Evolutionary conservation across 2,329 filamentous ascomycete genomes (phyloP).

Genomic region (Myriosclerotinia duriaeana): DNA sequence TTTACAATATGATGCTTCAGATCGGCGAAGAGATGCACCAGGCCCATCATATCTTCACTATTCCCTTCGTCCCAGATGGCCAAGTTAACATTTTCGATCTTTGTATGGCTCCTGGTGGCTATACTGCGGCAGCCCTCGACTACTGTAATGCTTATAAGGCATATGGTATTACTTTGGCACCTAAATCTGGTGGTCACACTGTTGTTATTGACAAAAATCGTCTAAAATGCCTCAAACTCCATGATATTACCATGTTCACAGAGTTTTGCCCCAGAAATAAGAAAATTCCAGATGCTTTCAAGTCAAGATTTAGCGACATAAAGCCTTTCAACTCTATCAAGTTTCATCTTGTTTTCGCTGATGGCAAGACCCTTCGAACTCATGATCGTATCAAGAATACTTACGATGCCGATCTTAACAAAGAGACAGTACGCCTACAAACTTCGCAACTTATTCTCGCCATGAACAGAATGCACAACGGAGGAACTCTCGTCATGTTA

Average conservation of each 20-base stretch:
- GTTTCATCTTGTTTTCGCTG: conserved; percentile 37
- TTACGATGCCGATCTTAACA: conserved; percentile 25
- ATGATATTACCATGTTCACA: conserved; percentile 32
- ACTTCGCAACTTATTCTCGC: conserved; percentile 35
- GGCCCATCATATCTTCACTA: conserved; percentile 24
- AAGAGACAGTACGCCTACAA: conserved; percentile 29
- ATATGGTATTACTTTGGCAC: conserved; percentile 32
- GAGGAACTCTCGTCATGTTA: conserved; percentile 35
- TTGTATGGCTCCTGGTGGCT: conserved; percentile 35
- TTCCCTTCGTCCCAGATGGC: background rate
- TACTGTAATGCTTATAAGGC: conserved; percentile 22
- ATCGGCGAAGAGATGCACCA: conserved; percentile 48
- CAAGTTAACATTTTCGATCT: conserved; percentile 34
- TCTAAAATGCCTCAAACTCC: background rate
- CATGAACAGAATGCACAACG: conserved; percentile 28
- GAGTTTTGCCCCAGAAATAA: conserved; percentile 29
- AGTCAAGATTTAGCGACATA: conserved; percentile 24
- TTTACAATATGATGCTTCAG: conserved; percentile 47
- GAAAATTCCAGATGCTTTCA: conserved; percentile 24
- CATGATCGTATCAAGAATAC: conserved; percentile 28
- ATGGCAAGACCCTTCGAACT: conserved; percentile 35
- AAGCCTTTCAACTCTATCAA: conserved; percentile 31
- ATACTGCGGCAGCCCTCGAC: conserved; percentile 23
- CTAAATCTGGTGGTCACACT: conserved; percentile 31
- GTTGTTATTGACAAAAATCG: conserved; percentile 25